Base-by-base conservation (phyloP, 805 yeast genomes). In the Candida easanensis region DNA sequence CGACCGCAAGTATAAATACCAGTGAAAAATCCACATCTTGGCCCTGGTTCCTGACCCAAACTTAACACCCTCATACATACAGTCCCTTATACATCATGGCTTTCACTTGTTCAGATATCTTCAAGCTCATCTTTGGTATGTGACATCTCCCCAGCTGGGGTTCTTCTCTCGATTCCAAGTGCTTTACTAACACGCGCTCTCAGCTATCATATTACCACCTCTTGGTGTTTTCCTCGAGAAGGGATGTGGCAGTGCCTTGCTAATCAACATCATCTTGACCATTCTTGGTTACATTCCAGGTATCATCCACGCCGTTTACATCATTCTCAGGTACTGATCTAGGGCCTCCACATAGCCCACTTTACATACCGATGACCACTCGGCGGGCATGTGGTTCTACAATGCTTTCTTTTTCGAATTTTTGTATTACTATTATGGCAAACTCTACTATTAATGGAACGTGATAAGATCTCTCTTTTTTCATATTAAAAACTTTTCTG, bases 211-310 rank as follows among this genome's bases (percentile, higher is more conserved):
- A 46, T 63, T 77, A 41, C 82, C 82, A 28, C 82, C 82, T 26
- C 58, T 77, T 44, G 82, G 82, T 51, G 82, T 77, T 3, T 74
- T 77, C 51, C 52, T 75, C 41, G 81, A 77, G 60, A 66, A 65
- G 48, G 82, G 82, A 20, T 70, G 77, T 54, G 57, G 57, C 1
- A 42, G 39, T 13, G 38, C 59, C n/a, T 36, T 63, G 56, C 27
- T 65, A 56, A 25, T 63, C 58, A 81, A 82, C 66, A 66, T 82
- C 49, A 46, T 83, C 36, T 73, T 84, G 61, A 80, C 88, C 33
- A 60, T 79, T 41, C 71, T 83, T 38, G 90, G 88, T 45, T 84
- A 78, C 66, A 73, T 84, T 58, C 91, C 91, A 8, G 89, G 84
- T 54, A 76, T 79, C 39, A 64, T 79, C 40, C 84, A 80, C 50